Base-by-base conservation (phyloP, 495 filamentous ascomycete species). In the Neurospora sp. region DNA sequence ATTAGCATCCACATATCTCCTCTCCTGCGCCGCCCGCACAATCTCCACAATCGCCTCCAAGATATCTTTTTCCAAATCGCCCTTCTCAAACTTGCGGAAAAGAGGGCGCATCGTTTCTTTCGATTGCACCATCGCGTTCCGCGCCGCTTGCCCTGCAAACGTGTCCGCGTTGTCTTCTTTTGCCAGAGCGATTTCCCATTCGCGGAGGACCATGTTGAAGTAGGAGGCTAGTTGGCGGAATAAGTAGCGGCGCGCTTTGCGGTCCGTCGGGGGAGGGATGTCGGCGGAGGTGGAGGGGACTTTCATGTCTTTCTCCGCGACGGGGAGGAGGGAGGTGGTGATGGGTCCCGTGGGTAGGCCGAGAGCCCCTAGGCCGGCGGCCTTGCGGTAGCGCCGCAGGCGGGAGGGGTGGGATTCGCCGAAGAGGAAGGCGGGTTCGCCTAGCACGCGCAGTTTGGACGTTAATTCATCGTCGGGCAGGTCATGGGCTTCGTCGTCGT, bases 1-100 rank as follows among this genome's bases (percentile, higher is more conserved):
- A 78, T 98, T 98, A 27, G 96, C 96, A 83, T 97, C 93, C 42
- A 99, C 96, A 80, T 98, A 99, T 77, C 93, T 86, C 72, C 92
- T 85, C 78, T 93, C 90, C 85, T 99, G 96, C 6, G 94, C 93
- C 31, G 94, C 93, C 75, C 90, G 85, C 18, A 97, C 94, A 76
- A 99, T 98, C 84, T 98, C 95, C n/a, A 95, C 90, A 11, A 99
- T 86, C 12, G 95, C 93, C 75, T 91, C 90, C 20, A 98, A 84
- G 37, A 99, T 87, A 14, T 88, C 89, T 73, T 93, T 90, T 71
- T 94, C 91, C 7, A 98, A 79, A 44, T 94, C 93, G 3, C 85
- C 87, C 71, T 90, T 89, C 79, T 97, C 94, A 74, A 99, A 91
- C 74, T 93, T 92, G 39, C 91, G 90, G 81, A 98, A 97, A n/a